Evolutionary conservation across 345 rosid species (phyloP).

Genomic region (Erucastrum elatum): DNA sequence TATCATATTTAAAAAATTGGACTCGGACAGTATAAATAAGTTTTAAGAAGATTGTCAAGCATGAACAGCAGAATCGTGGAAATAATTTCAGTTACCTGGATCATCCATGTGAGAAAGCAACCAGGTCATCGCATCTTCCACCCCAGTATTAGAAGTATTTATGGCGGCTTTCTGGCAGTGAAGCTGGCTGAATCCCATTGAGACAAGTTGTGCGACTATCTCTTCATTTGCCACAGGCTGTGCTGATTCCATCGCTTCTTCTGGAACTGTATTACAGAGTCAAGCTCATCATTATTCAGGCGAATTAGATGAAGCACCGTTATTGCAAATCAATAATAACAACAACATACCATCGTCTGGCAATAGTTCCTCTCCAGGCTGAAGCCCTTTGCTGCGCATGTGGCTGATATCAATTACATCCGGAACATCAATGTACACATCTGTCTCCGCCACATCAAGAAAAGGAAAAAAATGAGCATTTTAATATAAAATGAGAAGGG

Average conservation of each 20-base stretch:
- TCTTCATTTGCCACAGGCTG: slow-evolving; percentile 68
- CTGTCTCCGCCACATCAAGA: slow-evolving; percentile 43
- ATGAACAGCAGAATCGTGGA: neutral
- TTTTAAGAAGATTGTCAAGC: slow-evolving; percentile 9
- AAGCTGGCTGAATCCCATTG: slow-evolving; percentile 87
- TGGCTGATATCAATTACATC: slow-evolving; percentile 87
- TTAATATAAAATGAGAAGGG: slow-evolving; percentile 20
- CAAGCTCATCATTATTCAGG: slow-evolving; percentile 12
- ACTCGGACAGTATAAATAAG: neutral
- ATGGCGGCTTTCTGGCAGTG: slow-evolving; percentile 96
- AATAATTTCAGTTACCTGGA: slow-evolving; percentile 56
- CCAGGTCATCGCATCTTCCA: slow-evolving; percentile 99
- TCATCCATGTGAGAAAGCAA: slow-evolving; percentile 91
- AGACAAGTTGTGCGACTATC: slow-evolving; percentile 84
- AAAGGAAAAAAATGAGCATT: slow-evolving; percentile 17
- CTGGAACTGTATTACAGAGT: slow-evolving; percentile 48
- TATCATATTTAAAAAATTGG: neutral
- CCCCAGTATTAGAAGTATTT: slow-evolving; percentile 76
- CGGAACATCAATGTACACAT: slow-evolving; percentile 94
- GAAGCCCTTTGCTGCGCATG: slow-evolving; percentile 96
- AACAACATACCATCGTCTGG: slow-evolving; percentile 65
- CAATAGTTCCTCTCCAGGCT: slow-evolving; percentile 87
- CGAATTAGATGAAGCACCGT: slow-evolving; percentile 5
- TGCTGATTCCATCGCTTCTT: slow-evolving; percentile 52
- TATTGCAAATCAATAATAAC: slow-evolving; percentile 4